These are phyloP conservation scores for Neofusicoccum sp. DNA, from an alignment of 2,329 filamentous ascomycete species.

Conservation along the genomic window DNA sequence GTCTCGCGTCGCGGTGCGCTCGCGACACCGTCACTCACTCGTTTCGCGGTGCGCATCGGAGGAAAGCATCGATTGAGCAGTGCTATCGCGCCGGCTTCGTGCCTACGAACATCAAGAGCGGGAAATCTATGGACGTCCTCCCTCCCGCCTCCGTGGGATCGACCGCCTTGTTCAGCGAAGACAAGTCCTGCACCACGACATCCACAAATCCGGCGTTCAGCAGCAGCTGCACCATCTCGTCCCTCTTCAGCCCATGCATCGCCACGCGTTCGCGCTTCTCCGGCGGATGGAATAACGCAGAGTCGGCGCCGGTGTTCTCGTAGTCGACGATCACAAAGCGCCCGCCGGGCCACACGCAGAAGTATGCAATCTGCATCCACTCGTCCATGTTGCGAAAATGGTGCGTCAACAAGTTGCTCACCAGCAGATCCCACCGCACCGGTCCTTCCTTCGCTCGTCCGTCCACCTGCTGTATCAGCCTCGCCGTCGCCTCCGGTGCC, in stretches of 20 bases:
- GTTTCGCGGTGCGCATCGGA: background rate
- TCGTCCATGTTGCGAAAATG: conserved; percentile 50
- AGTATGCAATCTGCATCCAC: conserved; percentile 48
- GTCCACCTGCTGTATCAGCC: conserved; percentile 36
- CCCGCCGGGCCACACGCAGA: conserved; percentile 50
- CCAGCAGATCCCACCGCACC: conserved; percentile 50
- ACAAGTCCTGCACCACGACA: conserved; percentile 49
- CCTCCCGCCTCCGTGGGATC: conserved; percentile 42
- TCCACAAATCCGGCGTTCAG: conserved; percentile 50
- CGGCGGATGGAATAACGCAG: conserved; percentile 53
- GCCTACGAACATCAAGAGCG: conserved; percentile 44
- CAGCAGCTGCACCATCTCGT: conserved; percentile 45
- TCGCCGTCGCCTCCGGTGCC: conserved; percentile 19
- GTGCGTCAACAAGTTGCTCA: conserved; percentile 56
- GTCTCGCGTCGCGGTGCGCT: background rate
- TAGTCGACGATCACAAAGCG: conserved; percentile 56
- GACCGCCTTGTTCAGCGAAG: conserved; percentile 51
- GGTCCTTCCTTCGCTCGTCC: background rate
- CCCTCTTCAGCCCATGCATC: conserved; percentile 50
- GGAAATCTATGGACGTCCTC: conserved; percentile 42
- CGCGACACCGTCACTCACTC: too few relatives aligned
- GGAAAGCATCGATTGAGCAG: background rate
- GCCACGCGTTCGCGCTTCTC: conserved; percentile 54
- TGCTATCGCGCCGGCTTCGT: conserved; percentile 1
- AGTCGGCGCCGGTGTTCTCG: conserved; percentile 55